Evolutionary conservation across 805 yeast species (phyloP), one percentile per base, ranked within the genome.

Genomic region (Jamesozyma lodderae): DNA sequence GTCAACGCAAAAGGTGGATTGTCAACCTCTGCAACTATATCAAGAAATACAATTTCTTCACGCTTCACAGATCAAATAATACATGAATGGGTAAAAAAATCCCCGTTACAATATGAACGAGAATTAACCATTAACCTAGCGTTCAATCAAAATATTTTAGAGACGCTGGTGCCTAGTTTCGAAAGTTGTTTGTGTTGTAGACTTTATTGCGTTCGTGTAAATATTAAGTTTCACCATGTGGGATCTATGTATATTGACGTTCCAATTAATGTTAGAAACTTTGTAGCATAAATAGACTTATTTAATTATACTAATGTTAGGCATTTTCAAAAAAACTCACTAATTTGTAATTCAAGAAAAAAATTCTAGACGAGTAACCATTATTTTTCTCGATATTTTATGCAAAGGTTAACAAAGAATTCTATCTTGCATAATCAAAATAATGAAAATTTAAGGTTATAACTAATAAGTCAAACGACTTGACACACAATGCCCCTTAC

Each of bases 121-220:
- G 47, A 49, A 13, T 33, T 77, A 11, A 35, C 33, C 26, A 33
- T 50, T 1, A 44, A 50, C 33, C 14, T 53, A 13, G 40, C 41
- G 19, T 45, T 33, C 16, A 36, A 32, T 20, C 51, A 52, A 31
- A 65, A 67, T 61, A 41, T 46, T 1, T 60, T 62, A 38, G 56
- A 67, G n/a, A 66, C 65, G 3, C 53, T 71, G 31, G 49, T 67
- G n/a, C 76, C 76, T 3, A 59, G 64, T 28, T 70, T 68, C 45
- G 73, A 69, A 38, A 63, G 59, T 38, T 70, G 76, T 49, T 55
- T 70, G 40, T 63, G 69, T 14, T 72, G 73, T 2, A 52, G 75
- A 38, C 46, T 67, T 2, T 70, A 71, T 45, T 63, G 69, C 39
- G 52, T 70, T 36, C 71, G 68, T 43, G 62, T 69, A 1, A 45